These are phyloP conservation scores for Solanum arcanum DNA, from an alignment of 257 asterid genomes.

Conservation along the genomic window DNA sequence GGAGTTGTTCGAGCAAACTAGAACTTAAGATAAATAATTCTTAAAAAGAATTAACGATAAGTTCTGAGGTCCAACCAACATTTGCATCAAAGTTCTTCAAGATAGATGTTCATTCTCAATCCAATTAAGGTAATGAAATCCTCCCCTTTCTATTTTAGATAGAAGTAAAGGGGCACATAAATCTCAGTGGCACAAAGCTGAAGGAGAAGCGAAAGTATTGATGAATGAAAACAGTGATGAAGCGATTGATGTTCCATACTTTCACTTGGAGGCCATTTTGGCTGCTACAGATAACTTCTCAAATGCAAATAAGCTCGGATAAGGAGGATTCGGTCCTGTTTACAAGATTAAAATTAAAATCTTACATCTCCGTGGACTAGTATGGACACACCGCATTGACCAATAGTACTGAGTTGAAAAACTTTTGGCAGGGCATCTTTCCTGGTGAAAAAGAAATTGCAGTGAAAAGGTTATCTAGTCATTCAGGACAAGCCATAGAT, in stretches of 20 bases:
- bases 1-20: not conserved
- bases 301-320: not conserved
- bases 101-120: no score
- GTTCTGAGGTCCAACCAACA: not conserved
- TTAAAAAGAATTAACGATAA: not conserved
- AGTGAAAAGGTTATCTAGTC: slow-evolving; percentile 15
- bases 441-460: slow-evolving; percentile 9
- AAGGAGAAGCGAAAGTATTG: not conserved
- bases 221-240: not conserved
- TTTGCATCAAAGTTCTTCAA: not conserved
- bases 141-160: no score
- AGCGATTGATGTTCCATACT: not conserved
- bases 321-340: not conserved
- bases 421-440: slow-evolving; percentile 4
- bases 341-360: not conserved
- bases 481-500: slow-evolving; percentile 14
- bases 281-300: not conserved
- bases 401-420: not conserved
- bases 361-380: not conserved
- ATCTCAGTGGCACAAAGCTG: not conserved
- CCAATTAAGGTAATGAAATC: no score
- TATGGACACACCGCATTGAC: not conserved
- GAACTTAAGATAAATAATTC: not conserved
- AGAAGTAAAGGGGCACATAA: not conserved
- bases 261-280: not conserved